Conservation (phyloP, 495 filamentous ascomycete species). For the Saxophila tyrrhenica region DNA sequence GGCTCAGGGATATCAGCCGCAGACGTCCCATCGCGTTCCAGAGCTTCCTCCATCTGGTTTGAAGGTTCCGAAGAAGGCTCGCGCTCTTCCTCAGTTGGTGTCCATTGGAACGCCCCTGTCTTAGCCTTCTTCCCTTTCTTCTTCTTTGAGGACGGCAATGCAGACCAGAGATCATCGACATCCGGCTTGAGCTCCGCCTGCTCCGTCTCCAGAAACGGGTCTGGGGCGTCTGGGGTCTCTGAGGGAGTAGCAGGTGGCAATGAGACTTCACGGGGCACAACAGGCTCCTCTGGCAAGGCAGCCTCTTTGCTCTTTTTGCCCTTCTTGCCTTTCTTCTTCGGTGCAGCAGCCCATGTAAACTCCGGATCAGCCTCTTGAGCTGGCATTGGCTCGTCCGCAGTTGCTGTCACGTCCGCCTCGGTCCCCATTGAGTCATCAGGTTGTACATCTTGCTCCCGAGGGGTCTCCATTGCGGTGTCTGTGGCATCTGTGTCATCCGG, state of each 20-base stretch:
- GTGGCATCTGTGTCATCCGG: too few species aligned
- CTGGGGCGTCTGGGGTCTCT: too few species aligned
- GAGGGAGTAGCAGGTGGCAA: too few species aligned
- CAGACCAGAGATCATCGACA: not conserved
- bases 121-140: not conserved
- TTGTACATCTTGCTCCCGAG: not conserved
- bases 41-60: too few species aligned
- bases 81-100: not conserved
- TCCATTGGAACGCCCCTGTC: not conserved
- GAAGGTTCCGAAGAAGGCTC: too few species aligned
- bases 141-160: not conserved
- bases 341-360: not conserved
- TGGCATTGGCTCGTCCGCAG: conserved; percentile 9
- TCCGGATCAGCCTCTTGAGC: conserved; percentile 22
- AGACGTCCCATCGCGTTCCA: too few species aligned
- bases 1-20: too few species aligned
- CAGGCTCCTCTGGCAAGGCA: not conserved
- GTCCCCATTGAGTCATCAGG: not conserved
- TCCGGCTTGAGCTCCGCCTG: conserved; percentile 6
- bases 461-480: not conserved
- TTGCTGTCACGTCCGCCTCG: not conserved
- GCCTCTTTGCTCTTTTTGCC: conserved; percentile 19
- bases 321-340: conserved; percentile 34
- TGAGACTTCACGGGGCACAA: too few species aligned
- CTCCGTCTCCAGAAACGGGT: too few species aligned